phyloP scores from a whole-genome alignment of 179 eudicot genomes.

The Beta lomatogona region DNA sequence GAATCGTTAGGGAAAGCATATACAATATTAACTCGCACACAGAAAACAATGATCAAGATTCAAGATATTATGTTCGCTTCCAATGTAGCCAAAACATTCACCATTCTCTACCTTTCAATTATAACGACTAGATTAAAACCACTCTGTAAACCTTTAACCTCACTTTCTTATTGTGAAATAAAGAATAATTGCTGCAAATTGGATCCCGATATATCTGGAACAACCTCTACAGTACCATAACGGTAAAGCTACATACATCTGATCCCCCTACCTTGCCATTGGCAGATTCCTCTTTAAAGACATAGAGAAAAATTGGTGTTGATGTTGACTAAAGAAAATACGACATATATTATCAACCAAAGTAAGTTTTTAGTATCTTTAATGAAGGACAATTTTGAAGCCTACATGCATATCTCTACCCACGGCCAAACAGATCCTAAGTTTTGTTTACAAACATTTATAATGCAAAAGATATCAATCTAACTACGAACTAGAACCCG shows the following conservation, averaged over 20 bases:
- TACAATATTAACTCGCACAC: neutral
- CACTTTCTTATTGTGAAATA: neutral
- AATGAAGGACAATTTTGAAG: neutral
- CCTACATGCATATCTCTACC: neutral
- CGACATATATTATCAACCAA: neutral
- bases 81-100: too few species aligned
- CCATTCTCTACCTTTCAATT: too few species aligned
- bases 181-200: neutral
- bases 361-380: neutral
- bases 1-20: slow-evolving; percentile 10
- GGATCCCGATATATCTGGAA: neutral
- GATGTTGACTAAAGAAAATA: neutral
- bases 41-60: too few species aligned
- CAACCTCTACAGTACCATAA: neutral
- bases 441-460: neutral
- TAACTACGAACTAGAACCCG: neutral
- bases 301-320: neutral
- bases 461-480: neutral
- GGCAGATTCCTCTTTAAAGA: neutral
- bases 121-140: too few species aligned
- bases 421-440: neutral
- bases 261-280: too few species aligned
- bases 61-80: too few species aligned
- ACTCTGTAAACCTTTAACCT: neutral
- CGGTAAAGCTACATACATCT: neutral